Base-by-base conservation (phyloP, 2,329 filamentous ascomycete genomes). In the Chrysosphaeria jannelii region DNA sequence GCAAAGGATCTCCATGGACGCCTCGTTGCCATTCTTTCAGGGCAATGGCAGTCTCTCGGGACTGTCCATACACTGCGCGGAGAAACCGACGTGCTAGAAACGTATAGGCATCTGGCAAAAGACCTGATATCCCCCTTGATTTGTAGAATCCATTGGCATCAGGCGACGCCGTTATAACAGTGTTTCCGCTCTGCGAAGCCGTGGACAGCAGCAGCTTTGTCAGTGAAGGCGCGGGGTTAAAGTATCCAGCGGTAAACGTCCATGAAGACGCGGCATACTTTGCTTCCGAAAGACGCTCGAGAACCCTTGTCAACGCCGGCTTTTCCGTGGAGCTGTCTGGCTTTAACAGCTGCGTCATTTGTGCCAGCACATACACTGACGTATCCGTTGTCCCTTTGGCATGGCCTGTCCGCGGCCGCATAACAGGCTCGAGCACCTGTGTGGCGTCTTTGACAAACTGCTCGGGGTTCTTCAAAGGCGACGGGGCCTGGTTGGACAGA, bases 211-310 rank as follows among this genome's bases (percentile, higher is more conserved):
- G 53, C 1, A 90, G 57, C 19, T 66, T 59, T 3, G 74, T 79
- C 11, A 93, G 59, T 4, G 67, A 64, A 0, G 78, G 70, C 5
- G 78, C 78, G 26, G 89, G 89, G 47, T 97, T 97, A 50, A 97
- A 97, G 47, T 97, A 97, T 24, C 85, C 85, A 0, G 85, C 85
- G 1, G 85, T 93, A 42, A 97, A 93, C 0, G 76, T 85, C 85
- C 85, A 97, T 9, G 63, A 68, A 0, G 71, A 72, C 16, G 60
- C 55, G 7, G 52, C 47, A 35, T 75, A 71, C 5, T 53, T 46
- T 0, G 69, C 56, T 0, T 43, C 46, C 1, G 67, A 54, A 4
- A 91, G 54, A 1, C 57, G 58, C 20, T 57, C 56, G 4, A 93
- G 55, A 19, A 93, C 57, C 21, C 59, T 58, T 0, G 63, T 75